These are phyloP conservation scores for Aspergillus thermomutatus DNA, from an alignment of 2,329 filamentous ascomycete species.

Conservation along the genomic window DNA sequence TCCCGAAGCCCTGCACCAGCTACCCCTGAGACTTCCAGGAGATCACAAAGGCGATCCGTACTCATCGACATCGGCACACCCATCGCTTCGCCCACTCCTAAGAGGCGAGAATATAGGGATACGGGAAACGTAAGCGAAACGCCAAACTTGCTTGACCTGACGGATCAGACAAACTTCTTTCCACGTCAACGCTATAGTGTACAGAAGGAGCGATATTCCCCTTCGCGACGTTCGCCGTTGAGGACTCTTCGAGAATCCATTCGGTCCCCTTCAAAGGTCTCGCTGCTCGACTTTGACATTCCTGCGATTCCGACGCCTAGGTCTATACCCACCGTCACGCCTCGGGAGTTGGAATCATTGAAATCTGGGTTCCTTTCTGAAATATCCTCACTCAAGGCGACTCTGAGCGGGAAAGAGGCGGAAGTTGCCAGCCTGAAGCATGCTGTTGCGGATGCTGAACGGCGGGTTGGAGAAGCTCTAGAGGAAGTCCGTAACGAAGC, in stretches of 20 bases:
- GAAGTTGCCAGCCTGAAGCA: slow-evolving; percentile 84
- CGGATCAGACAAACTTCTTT: slow-evolving; percentile 66
- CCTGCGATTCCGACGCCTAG: slow-evolving; percentile 90
- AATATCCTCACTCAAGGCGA: slow-evolving; percentile 90
- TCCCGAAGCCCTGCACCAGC: slow-evolving; percentile 18
- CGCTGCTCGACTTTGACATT: slow-evolving; percentile 85
- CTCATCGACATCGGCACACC: slow-evolving; percentile 34
- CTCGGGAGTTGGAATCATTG: slow-evolving; percentile 85
- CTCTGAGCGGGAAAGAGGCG: slow-evolving; percentile 86
- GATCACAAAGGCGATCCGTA: slow-evolving; percentile 26
- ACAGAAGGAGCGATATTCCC: slow-evolving; percentile 34
- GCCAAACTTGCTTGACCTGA: slow-evolving; percentile 84
- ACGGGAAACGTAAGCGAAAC: slow-evolving; percentile 53
- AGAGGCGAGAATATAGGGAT: slow-evolving; percentile 46
- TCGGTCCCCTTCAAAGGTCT: slow-evolving; percentile 53
- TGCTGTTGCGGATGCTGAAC: slow-evolving; percentile 85
- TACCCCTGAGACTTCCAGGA: slow-evolving; percentile 51
- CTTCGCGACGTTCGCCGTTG: slow-evolving; percentile 43
- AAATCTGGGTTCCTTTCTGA: slow-evolving; percentile 90
- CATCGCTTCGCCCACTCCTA: slow-evolving; percentile 46
- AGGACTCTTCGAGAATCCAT: slow-evolving; percentile 36
- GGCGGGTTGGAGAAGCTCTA: slow-evolving; percentile 80
- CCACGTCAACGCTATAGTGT: slow-evolving; percentile 47
- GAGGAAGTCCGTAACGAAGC: slow-evolving; percentile 79
- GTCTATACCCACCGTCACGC: slow-evolving; percentile 84